These are phyloP conservation scores for Deinandra increscens DNA, from an alignment of 129 eudicot genomes.

Conservation along the genomic window DNA sequence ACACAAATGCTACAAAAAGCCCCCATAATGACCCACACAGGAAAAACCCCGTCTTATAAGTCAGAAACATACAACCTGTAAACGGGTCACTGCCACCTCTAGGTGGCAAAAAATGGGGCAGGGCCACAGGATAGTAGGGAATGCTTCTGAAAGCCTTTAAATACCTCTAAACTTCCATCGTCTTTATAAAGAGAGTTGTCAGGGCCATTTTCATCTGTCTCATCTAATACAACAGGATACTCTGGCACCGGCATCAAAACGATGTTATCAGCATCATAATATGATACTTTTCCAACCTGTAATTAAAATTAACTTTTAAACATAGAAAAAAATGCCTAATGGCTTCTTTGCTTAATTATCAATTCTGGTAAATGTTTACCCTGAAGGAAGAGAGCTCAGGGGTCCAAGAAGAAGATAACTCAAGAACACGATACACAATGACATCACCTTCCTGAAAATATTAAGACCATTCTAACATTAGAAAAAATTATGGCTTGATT, in stretches of 20 bases:
- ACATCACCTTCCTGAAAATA: constrained; percentile 74
- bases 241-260: constrained; percentile 63
- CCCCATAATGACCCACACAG: not conserved
- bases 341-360: constrained; percentile 3
- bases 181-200: constrained; percentile 65
- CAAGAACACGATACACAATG: constrained; percentile 85
- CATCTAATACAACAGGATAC: constrained; percentile 51
- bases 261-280: constrained; percentile 39
- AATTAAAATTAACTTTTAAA: not conserved
- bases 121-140: not conserved
- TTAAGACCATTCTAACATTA: not conserved
- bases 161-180: constrained; percentile 93
- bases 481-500: not conserved
- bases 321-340: not conserved
- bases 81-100: not conserved
- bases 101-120: not conserved
- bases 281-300: constrained; percentile 72
- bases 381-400: constrained; percentile 83
- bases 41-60: not conserved
- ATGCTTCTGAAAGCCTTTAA: constrained; percentile 2
- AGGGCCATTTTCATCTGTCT: constrained; percentile 49
- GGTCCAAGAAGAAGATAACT: constrained; percentile 85
- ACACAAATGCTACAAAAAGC: not conserved
- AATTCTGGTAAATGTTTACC: constrained; percentile 37
- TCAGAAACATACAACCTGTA: not conserved